Base-by-base conservation (phyloP, 805 yeast genomes). In the Wickerhamiella qilinensis region DNA sequence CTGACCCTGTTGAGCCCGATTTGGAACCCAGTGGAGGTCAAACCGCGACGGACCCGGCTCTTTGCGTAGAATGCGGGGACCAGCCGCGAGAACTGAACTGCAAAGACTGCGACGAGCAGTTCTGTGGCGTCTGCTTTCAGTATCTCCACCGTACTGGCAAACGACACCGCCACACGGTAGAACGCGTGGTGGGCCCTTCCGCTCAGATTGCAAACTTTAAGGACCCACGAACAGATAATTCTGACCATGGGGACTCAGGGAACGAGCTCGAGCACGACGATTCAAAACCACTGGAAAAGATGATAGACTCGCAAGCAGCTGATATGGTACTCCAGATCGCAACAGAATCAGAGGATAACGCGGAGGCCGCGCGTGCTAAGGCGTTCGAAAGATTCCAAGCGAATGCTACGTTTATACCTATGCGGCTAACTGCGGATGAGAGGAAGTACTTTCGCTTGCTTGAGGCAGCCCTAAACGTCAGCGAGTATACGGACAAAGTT, bases 401-500 rank as follows among this genome's bases (percentile, higher is more conserved):
- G 54, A 73, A 28, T 25, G 46, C 56, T 11, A 55, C 62, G 42
- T 79, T 64, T 47, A 74, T 80, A 37, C 93, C 93, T 14, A 53
- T 80, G 64, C 66, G 93, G 45, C 62, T 80, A 25, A 67, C 78
- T 0, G 59, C 60, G 35, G 79, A 75, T 33, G 93, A 80, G 54
- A 68, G 93, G 45, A 79, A 77, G 53, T 54, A 76, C 30, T 57
- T 80, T 38, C 63, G 78, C 41, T 57, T 80, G 31, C 58, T 79
- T 32, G 85, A 80, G 46, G 85, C 91, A 1, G 85, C 86, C 0
- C 59, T 80, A 38, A 71, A 76, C 46, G 93, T 80, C 9, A 74
- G 82, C 14, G 88, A 80, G 48, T 80, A 80, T 52, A 80, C 88
- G 0, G 86, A 79, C 49, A 71, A 73, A 48, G 84, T 80, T 32